Conservation (phyloP, 495 filamentous ascomycete species). For the Neurospora tetraspora region DNA sequence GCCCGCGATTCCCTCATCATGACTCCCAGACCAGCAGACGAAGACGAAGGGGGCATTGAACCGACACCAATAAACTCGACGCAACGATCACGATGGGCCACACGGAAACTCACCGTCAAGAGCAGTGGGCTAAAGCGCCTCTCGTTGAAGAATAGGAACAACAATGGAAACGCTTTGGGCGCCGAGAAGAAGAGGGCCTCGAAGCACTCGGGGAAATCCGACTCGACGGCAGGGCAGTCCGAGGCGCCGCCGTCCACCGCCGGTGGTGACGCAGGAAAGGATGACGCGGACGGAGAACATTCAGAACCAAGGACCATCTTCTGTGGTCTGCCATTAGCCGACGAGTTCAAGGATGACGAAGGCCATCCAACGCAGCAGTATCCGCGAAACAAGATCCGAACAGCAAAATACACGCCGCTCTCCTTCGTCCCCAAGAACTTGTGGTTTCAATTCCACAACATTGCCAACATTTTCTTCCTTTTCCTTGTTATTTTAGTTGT, state of each 20-base stretch:
- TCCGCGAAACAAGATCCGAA: slow-evolving; percentile 92
- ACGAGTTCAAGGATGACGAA: slow-evolving; percentile 71
- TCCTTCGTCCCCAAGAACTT: slow-evolving; percentile 97
- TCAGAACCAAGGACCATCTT: slow-evolving; percentile 45
- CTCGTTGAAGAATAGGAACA: slow-evolving; percentile 71
- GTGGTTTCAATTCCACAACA: slow-evolving; percentile 96
- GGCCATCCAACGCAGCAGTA: slow-evolving; percentile 61
- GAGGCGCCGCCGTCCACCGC: slow-evolving; percentile 28
- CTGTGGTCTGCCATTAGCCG: slow-evolving; percentile 79
- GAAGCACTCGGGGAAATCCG: slow-evolving; percentile 41
- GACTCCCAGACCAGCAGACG: slow-evolving; percentile 24
- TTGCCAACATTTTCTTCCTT: slow-evolving; percentile 97
- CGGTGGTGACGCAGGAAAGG: slow-evolving; percentile 22
- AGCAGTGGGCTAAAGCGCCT: slow-evolving; percentile 70
- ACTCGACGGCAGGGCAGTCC: slow-evolving; percentile 29
- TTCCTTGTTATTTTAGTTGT: slow-evolving; percentile 92
- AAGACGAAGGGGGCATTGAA: slow-evolving; percentile 31
- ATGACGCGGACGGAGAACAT: slow-evolving; percentile 19
- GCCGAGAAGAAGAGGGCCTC: slow-evolving; percentile 68
- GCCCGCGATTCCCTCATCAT: slow-evolving; percentile 38
- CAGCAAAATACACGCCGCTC: slow-evolving; percentile 90
- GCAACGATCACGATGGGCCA: slow-evolving; percentile 81
- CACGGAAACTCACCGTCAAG: slow-evolving; percentile 64
- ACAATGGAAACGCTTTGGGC: slow-evolving; percentile 46
- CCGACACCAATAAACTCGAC: slow-evolving; percentile 39